These are phyloP conservation scores for Brassica balearica DNA, from an alignment of 441 rosid genomes.

Conservation along the genomic window DNA sequence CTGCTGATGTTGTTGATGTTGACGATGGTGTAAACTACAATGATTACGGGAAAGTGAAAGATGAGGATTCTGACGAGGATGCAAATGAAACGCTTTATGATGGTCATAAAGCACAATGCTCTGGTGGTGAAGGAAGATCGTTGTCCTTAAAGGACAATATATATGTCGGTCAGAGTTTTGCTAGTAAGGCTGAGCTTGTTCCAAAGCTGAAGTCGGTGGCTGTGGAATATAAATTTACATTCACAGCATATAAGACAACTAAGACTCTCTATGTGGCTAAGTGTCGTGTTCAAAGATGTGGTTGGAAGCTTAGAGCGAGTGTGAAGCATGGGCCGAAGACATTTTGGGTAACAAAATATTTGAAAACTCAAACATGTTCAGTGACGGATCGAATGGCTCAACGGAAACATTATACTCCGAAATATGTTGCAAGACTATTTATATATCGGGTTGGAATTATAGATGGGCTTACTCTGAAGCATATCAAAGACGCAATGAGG, in stretches of 20 bases:
- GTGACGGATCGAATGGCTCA: not conserved
- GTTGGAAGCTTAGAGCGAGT: not conserved
- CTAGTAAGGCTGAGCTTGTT: not conserved
- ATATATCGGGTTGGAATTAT: not conserved
- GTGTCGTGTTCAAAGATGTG: not conserved
- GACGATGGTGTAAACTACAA: too few species aligned
- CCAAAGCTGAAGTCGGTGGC: not conserved
- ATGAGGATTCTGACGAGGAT: too few species aligned
- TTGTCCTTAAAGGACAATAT: too few species aligned
- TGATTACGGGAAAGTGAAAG: too few species aligned
- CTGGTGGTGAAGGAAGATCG: not conserved
- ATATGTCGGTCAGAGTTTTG: too few species aligned
- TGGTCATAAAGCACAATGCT: too few species aligned
- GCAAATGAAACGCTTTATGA: too few species aligned
- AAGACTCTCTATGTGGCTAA: not conserved
- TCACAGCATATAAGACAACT: not conserved
- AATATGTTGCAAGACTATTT: not conserved
- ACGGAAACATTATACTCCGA: too few species aligned
- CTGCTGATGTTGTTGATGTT: too few species aligned
- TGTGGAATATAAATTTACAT: not conserved
- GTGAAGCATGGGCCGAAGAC: not conserved
- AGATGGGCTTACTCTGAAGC: not conserved
- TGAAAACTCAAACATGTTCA: not conserved
- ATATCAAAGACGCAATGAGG: not conserved
- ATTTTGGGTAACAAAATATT: not conserved